Evolutionary conservation across 2,329 filamentous ascomycete species (phyloP), one percentile per base, ranked within the genome.

Genomic region (Sclerotinia spermophila): DNA sequence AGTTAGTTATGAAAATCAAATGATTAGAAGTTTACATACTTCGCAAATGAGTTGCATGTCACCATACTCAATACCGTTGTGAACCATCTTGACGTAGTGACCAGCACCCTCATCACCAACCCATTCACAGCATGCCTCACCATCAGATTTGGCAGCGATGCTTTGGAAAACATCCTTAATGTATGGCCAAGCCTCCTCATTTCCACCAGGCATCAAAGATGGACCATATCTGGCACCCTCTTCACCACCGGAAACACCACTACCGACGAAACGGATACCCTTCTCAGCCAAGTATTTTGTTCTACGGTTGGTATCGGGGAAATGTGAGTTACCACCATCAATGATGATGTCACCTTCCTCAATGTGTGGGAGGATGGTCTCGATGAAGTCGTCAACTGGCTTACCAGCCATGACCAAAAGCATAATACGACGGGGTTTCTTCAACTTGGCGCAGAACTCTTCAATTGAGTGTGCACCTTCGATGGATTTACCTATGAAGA

Each of bases 81-180:
- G 96, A 75, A 99, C 96, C 96, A 99, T 99, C 92, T 99, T 99
- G 87, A 99, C 95, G 88, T 97, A 99, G 90, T 99, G 96, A 79
- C 96, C 96, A 85, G 96, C 93, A 89, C 96, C 96, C 84, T 98
- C 94, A 85, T 98, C 96, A 86, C 96, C 96, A 79, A 99, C 96
- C 96, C 96, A 99, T 85, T 99, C 96, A 82, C 96, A 99, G 90
- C 96, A 99, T 76, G 96, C 86, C 88, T 99, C 96, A 79, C 90
- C 91, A 80, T 97, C 95, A 83, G 92, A 96, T 90, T 99, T 98
- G 83, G 96, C 96, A 75, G 96, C 89, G 82, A 99, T 97, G 86
- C 89, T 89, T 87, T 99, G 96, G 88, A 99, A 97, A 81, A 99
- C 92, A 80, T 98, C 94, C 90, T 99, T 98, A 86, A 99, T 96